These are phyloP conservation scores for Aspergillus sclerotiicarbonarius DNA, from an alignment of 495 filamentous ascomycete genomes.

Conservation along the genomic window DNA sequence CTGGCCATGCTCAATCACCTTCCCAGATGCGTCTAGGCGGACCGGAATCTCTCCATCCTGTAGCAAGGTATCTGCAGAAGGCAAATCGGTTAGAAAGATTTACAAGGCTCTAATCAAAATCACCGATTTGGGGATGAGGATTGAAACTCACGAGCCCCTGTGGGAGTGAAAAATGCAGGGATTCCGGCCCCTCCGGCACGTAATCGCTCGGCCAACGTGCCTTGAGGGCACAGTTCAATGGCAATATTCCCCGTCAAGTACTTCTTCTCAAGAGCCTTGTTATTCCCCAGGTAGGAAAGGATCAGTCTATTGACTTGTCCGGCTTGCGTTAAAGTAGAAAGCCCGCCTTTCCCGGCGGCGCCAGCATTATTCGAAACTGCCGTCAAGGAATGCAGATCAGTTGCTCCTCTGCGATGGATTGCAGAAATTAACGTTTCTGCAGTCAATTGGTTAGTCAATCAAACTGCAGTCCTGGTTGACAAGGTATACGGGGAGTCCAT, in stretches of 20 bases:
- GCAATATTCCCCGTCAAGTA: constrained; percentile 81
- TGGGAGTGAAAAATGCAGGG: constrained; percentile 89
- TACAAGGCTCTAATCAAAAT: background rate
- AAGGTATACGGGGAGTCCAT: background rate
- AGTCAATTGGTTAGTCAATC: background rate
- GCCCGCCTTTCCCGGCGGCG: constrained; percentile 66
- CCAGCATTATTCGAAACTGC: constrained; percentile 93
- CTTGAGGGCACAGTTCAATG: constrained; percentile 85
- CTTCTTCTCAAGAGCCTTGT: constrained; percentile 81
- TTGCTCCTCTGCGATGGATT: constrained; percentile 61
- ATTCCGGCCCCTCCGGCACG: constrained; percentile 82
- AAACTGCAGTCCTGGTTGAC: background rate
- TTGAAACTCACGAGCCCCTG: constrained; percentile 63
- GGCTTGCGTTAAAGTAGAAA: constrained; percentile 73
- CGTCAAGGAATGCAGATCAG: constrained; percentile 70
- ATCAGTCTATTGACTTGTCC: constrained; percentile 84
- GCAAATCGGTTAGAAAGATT: background rate
- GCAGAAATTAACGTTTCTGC: constrained; percentile 77
- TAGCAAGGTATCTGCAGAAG: constrained; percentile 58
- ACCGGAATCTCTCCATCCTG: constrained; percentile 83
- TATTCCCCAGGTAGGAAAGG: constrained; percentile 83
- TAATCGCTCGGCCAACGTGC: constrained; percentile 82
- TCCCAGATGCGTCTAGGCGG: constrained; percentile 71
- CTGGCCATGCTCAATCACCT: constrained; percentile 65
- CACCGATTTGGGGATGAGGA: background rate